phyloP scores from a whole-genome alignment of 768 basidiomycete species.

The Podaxis sp. region DNA sequence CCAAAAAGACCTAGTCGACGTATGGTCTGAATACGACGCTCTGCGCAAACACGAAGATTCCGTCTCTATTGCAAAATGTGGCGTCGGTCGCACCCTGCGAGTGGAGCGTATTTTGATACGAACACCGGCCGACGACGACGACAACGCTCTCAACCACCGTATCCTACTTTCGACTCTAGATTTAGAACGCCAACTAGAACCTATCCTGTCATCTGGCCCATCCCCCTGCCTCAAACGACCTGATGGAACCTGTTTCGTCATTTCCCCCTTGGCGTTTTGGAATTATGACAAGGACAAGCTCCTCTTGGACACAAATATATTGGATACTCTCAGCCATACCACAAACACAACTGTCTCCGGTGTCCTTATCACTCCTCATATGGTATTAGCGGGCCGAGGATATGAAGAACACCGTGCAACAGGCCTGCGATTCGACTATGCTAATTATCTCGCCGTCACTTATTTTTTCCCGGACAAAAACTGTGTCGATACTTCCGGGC shows the following conservation, averaged over 20 bases:
- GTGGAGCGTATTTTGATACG: slow-evolving; percentile 77
- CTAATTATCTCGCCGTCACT: slow-evolving; percentile 73
- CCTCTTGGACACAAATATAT: slow-evolving; percentile 52
- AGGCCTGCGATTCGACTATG: slow-evolving; percentile 56
- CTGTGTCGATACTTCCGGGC: slow-evolving; percentile 63
- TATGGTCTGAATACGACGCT: slow-evolving; percentile 68
- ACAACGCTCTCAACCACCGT: slow-evolving; percentile 55
- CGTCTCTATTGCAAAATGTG: slow-evolving; percentile 69
- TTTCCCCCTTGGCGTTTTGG: slow-evolving; percentile 81
- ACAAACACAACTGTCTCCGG: slow-evolving; percentile 61
- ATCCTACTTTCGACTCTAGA: slow-evolving; percentile 64
- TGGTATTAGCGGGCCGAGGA: slow-evolving; percentile 76
- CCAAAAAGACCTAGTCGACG: slow-evolving; percentile 63
- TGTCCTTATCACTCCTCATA: slow-evolving; percentile 65
- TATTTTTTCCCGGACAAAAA: slow-evolving; percentile 81
- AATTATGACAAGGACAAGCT: slow-evolving; percentile 56
- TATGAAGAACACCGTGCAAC: slow-evolving; percentile 48
- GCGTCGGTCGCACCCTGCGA: slow-evolving; percentile 66
- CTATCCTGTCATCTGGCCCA: slow-evolving; percentile 34
- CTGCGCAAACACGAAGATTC: slow-evolving; percentile 71
- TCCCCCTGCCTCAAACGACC: slow-evolving; percentile 55
- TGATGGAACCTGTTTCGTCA: slow-evolving; percentile 60
- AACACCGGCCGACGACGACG: slow-evolving; percentile 44
- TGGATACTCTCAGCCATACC: slow-evolving; percentile 54
- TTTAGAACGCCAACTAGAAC: slow-evolving; percentile 58